Conservation (phyloP, 495 filamentous ascomycete species). For the Glutinoglossum americanum region DNA sequence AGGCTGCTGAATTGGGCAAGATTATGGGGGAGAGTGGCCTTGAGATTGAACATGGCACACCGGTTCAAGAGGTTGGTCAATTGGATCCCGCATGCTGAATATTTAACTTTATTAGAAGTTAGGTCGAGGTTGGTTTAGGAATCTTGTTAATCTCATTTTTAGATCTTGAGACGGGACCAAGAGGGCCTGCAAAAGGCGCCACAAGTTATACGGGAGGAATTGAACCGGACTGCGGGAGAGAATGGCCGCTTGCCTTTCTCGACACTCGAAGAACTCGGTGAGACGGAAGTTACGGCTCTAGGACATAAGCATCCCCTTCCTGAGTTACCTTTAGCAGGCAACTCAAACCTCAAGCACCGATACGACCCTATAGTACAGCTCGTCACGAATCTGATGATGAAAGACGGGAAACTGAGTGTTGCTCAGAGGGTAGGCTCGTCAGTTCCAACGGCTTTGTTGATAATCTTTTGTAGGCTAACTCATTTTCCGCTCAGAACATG, state of each 20-base stretch:
- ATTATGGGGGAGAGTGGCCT: slow-evolving; percentile 32
- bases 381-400: slow-evolving; percentile 78
- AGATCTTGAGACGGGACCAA: slow-evolving; percentile 45
- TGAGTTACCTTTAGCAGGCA: slow-evolving; percentile 33
- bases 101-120: neutral
- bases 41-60: slow-evolving; percentile 43
- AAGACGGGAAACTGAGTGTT: slow-evolving; percentile 59
- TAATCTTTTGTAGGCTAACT: neutral
- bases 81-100: neutral
- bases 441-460: neutral
- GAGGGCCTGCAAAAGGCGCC: slow-evolving; percentile 41
- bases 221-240: slow-evolving; percentile 16
- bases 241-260: slow-evolving; percentile 20
- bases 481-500: slow-evolving; percentile 42
- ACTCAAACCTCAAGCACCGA: slow-evolving; percentile 44
- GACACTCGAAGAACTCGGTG: slow-evolving; percentile 11
- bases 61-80: slow-evolving; percentile 36
- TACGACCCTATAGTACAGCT: slow-evolving; percentile 69
- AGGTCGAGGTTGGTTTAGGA: neutral
- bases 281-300: slow-evolving; percentile 12
- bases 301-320: slow-evolving; percentile 64
- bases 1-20: slow-evolving; percentile 33
- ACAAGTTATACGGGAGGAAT: slow-evolving; percentile 40
- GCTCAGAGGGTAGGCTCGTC: slow-evolving; percentile 52
- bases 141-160: neutral